Evolutionary conservation across 768 basidiomycete genomes (phyloP).

Genomic region (Vararia minispora): DNA sequence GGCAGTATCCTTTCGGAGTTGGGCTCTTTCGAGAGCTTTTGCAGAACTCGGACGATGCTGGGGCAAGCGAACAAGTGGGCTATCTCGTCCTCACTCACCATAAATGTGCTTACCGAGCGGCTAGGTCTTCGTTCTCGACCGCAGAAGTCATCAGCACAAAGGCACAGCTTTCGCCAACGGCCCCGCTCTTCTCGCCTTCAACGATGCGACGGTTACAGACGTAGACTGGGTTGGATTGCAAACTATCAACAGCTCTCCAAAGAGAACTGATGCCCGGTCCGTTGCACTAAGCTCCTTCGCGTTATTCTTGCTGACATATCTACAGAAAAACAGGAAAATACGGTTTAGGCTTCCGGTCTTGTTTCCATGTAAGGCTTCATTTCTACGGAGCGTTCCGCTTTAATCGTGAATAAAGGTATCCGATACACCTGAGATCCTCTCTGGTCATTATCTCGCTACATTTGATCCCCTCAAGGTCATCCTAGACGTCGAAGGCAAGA

Average conservation of each 20-base stretch:
- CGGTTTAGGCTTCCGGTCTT: slow-evolving; percentile 38
- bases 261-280: slow-evolving; percentile 32
- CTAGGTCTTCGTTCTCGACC: slow-evolving; percentile 34
- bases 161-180: slow-evolving; percentile 25
- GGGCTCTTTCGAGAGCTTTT: slow-evolving; percentile 33
- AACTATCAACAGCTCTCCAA: slow-evolving; percentile 34
- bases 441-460: slow-evolving; percentile 26
- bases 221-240: slow-evolving; percentile 34
- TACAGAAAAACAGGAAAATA: slow-evolving; percentile 43
- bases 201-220: slow-evolving; percentile 29
- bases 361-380: slow-evolving; percentile 31
- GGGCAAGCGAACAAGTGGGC: slow-evolving; percentile 32
- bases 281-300: no score
- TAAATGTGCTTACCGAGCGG: background rate
- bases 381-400: background rate
- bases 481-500: slow-evolving; percentile 20
- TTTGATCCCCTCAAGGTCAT: slow-evolving; percentile 31
- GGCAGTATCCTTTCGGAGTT: slow-evolving; percentile 33
- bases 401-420: slow-evolving; percentile 27
- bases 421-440: slow-evolving; percentile 39
- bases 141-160: slow-evolving; percentile 21
- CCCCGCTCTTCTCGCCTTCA: slow-evolving; percentile 36
- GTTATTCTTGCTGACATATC: no score
- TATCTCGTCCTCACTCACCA: no score
- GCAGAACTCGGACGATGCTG: slow-evolving; percentile 41